These are phyloP conservation scores for Penicillium longicatenatum DNA, from an alignment of 495 filamentous ascomycete genomes.

Conservation along the genomic window DNA sequence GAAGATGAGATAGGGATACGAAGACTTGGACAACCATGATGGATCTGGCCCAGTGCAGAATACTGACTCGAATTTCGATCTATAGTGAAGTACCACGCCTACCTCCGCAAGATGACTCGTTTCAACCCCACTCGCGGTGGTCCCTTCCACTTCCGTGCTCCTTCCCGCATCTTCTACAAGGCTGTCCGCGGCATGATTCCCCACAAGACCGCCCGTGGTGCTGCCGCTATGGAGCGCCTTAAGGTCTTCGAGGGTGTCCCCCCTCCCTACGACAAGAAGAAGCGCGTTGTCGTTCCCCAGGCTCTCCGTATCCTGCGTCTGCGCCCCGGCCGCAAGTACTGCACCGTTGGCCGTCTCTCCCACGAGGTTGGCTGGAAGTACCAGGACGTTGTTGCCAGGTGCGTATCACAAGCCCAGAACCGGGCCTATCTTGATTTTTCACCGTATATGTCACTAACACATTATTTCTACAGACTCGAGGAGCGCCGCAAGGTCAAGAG, in stretches of 20 bases:
- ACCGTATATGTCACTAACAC: constrained; percentile 7
- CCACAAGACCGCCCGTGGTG: constrained; percentile 98
- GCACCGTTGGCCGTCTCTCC: constrained; percentile 94
- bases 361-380: constrained; percentile 99
- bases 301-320: constrained; percentile 91
- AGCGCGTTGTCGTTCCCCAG: constrained; percentile 98
- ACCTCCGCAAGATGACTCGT: constrained; percentile 99
- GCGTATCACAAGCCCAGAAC: constrained; percentile 40
- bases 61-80: constrained; percentile 37
- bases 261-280: constrained; percentile 98
- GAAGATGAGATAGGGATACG: constrained; percentile 2
- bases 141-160: constrained; percentile 99
- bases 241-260: constrained; percentile 99
- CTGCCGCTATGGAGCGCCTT: constrained; percentile 93
- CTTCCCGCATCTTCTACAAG: constrained; percentile 99
- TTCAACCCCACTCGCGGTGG: constrained; percentile 99
- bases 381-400: constrained; percentile 97
- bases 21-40: constrained; percentile 5
- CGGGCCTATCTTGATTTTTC: background rate
- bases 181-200: constrained; percentile 99
- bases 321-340: constrained; percentile 99
- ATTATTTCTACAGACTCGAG: constrained; percentile 70
- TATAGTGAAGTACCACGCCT: constrained; percentile 99
- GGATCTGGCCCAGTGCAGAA: constrained; percentile 9
- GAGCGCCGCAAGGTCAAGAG: constrained; percentile 99